Base-by-base conservation (phyloP, 2,329 filamentous ascomycete species). In the Diaporthe australafricana region DNA sequence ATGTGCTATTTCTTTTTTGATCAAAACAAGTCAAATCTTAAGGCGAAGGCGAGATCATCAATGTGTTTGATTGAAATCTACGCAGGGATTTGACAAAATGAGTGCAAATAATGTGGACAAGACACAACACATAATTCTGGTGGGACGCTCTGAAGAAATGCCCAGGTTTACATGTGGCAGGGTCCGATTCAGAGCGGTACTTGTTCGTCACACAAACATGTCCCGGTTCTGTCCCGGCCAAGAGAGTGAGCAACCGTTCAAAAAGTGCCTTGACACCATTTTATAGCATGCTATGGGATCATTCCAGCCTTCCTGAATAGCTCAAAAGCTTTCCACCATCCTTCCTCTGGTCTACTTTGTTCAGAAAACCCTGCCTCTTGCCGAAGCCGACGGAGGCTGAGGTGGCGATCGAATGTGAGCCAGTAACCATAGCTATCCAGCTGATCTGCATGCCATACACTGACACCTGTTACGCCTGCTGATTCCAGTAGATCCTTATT, bases 391-490 rank as follows among this genome's bases (percentile, higher is more conserved):
- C 81, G 78, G 60, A 85, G 75, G 68, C 83, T 85, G 74, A 87
- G 76, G 65, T 86, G 83, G 30, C 85, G 80, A 72, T 87, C 84
- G 73, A 87, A 87, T 7, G 81, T 83, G 63, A 87, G 77, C 84
- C 84, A 82, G 77, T 80, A 82, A 32, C 85, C 82, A n/a, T 86
- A 78, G 72, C 82, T 79, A 75, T 87, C 80, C 53, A 86, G 73
- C 75, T 86, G 80, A 69, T 77, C 73, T 27, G 77, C 77, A 0
- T 83, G 0, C 83, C 83, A 3, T 76, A 75, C 3, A 53, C 72
- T 4, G 75, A 30, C 3, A 78, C 82, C 56, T 75, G 81, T 0
- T 62, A 38, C 6, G 68, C 71, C 0, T 76, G 80, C 12, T 70
- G 63, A 8, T 77, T 60, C 42, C 40, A 85, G 84, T 0, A 81